Evolutionary conservation across 768 basidiomycete genomes (phyloP), one percentile per base, ranked within the genome.

Genomic region (Tulasnella sp.): DNA sequence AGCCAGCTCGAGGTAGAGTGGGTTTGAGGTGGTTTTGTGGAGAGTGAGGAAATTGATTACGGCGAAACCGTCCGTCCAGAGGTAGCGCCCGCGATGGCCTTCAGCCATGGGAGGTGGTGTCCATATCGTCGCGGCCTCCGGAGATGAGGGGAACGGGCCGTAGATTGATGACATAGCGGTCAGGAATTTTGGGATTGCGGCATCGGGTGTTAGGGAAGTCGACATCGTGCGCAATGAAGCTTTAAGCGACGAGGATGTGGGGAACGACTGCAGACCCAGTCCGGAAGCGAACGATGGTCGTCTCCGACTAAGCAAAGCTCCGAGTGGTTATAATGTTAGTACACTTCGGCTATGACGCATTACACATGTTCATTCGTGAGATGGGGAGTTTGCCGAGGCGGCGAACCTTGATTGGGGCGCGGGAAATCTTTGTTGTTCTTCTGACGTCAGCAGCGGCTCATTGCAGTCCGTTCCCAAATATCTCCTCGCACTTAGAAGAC

Each of bases 61-160:
- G 59, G 76, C 78, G 72, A 80, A 79, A 71, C 76, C 78, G 75
- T 79, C 79, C 14, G 79, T 79, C 79, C 79, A 79, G 52, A 79
- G 77, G 71, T 79, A 79, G 26, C 78, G 76, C 35, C 77, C 77
- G n/a, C 75, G 75, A 64, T 76, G 76, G 29, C 74, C 76, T 40
- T 75, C 75, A 22, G 72, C 62, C 71, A 71, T 74, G 34, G 76
- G 76, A 3, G 77, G 78, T 1, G 75, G 74, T 1, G 62, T 74
- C 76, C 75, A 77, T 36, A 70, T 67, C 22, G 69, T 29, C 35
- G 71, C 74, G 36, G 68, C 32, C 36, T 67, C 42, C 1, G 67
- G 65, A 22, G 75, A 59, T n/a, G 35, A 19, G 19, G 66, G 41
- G 59, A 76, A 70, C 8, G 75, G 73, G 11, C 77, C 75, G 44